phyloP scores from a whole-genome alignment of 116 monocot genomes.

The Cymodocea nodosa region DNA sequence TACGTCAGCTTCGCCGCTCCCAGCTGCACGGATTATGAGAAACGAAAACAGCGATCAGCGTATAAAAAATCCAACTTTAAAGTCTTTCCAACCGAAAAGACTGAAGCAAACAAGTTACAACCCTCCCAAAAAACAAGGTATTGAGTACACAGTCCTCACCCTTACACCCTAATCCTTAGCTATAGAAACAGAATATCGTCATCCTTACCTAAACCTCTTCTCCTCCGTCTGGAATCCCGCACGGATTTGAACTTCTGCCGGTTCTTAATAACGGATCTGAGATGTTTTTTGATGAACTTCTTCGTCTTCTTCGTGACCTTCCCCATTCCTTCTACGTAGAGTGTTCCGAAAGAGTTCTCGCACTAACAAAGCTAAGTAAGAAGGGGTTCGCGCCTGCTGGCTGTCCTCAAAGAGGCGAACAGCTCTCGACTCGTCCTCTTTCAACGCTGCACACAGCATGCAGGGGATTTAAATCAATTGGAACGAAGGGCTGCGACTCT shows the following conservation, averaged over 20 bases:
- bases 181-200: not conserved
- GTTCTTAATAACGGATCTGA: constrained; percentile 31
- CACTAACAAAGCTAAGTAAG: too few species aligned
- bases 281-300: constrained; percentile 53
- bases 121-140: not conserved
- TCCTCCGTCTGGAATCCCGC: constrained; percentile 5
- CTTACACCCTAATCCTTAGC: not conserved
- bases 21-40: not conserved
- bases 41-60: not conserved
- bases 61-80: not conserved
- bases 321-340: constrained; percentile 14
- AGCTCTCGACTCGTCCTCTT: too few species aligned
- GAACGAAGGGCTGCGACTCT: too few species aligned
- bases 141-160: too few species aligned
- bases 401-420: too few species aligned
- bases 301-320: constrained; percentile 55
- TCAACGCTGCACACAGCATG: too few species aligned
- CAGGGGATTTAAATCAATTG: too few species aligned
- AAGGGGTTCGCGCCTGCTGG: too few species aligned
- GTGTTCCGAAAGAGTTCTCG: not conserved
- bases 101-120: not conserved
- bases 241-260: constrained; percentile 38
- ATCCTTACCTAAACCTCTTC: not conserved
- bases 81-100: not conserved
- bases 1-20: not conserved